Conservation (phyloP, 495 filamentous ascomycete genomes). For the Aspergillus olivimuriae region DNA sequence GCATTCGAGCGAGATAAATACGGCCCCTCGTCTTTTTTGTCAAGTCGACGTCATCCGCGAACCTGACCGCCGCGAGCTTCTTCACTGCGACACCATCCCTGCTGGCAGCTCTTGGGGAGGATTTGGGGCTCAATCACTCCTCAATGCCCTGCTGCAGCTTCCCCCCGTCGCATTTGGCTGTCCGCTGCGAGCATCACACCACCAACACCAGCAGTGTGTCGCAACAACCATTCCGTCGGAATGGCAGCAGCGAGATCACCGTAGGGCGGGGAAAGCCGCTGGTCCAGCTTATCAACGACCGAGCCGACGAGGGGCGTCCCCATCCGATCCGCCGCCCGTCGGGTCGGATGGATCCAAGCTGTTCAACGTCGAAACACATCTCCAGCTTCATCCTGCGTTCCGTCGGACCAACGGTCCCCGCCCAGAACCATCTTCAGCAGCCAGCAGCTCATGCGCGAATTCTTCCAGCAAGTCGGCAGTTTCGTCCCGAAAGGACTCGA, state of each 20-base stretch:
- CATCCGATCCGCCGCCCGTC: conserved; percentile 23
- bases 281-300: conserved; percentile 10
- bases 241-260: too few species aligned
- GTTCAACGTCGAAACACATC: not conserved
- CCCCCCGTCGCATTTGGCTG: too few species aligned
- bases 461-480: conserved; percentile 34
- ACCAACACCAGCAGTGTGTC: not conserved
- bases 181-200: too few species aligned
- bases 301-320: conserved; percentile 14
- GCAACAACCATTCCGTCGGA: conserved; percentile 8
- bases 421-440: conserved; percentile 23
- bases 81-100: too few species aligned
- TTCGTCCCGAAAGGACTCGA: conserved; percentile 38
- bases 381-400: not conserved
- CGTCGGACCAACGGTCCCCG: conserved; percentile 16
- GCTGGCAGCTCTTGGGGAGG: too few species aligned
- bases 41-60: not conserved
- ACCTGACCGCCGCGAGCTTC: not conserved
- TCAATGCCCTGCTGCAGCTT: not conserved
- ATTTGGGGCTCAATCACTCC: too few species aligned
- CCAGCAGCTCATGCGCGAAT: conserved; percentile 24
- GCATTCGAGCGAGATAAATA: not conserved
- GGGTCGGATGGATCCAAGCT: conserved; percentile 21
- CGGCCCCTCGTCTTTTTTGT: not conserved
- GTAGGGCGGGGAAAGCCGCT: conserved; percentile 1